Conservation (phyloP, 1,284 basidiomycete species). For the Trametes polyzona region DNA sequence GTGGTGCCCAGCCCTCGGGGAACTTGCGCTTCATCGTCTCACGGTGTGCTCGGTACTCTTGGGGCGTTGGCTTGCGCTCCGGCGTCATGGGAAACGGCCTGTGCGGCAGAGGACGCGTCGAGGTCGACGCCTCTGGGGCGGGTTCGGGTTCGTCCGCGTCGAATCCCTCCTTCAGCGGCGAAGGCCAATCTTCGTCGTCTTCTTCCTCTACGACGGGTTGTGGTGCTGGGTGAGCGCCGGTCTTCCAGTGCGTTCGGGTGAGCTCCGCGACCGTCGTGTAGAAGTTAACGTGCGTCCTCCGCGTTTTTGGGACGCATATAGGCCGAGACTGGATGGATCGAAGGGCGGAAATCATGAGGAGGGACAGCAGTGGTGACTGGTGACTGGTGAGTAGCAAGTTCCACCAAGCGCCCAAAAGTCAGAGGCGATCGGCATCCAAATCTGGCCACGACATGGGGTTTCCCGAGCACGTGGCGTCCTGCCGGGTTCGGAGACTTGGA, state of each 20-base stretch:
- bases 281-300: constrained; percentile 26
- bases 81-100: constrained; percentile 16
- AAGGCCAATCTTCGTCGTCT: constrained; percentile 20
- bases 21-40: constrained; percentile 61
- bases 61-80: constrained; percentile 34
- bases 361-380: too few relatives aligned
- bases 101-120: constrained; percentile 10
- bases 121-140: constrained; percentile 9
- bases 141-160: constrained; percentile 13
- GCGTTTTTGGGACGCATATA: constrained; percentile 11
- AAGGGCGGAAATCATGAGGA: constrained; percentile 21
- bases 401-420: too few relatives aligned
- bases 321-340: constrained; percentile 8
- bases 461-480: too few relatives aligned
- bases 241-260: constrained; percentile 46
- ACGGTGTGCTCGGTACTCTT: constrained; percentile 59
- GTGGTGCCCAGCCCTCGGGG: constrained; percentile 84
- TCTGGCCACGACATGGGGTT: too few relatives aligned
- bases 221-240: constrained; percentile 51
- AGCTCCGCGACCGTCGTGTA: constrained; percentile 35
- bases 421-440: too few relatives aligned
- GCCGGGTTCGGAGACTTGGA: too few relatives aligned
- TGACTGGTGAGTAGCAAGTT: too few relatives aligned
- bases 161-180: constrained; percentile 37
- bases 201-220: constrained; percentile 57